Percentiles rank a stretch among this genome's conserved stretches.
These are phyloP conservation scores for Aspergillus sclerotialis DNA, from an alignment of 2,329 filamentous ascomycete species.

Conservation along the genomic window DNA sequence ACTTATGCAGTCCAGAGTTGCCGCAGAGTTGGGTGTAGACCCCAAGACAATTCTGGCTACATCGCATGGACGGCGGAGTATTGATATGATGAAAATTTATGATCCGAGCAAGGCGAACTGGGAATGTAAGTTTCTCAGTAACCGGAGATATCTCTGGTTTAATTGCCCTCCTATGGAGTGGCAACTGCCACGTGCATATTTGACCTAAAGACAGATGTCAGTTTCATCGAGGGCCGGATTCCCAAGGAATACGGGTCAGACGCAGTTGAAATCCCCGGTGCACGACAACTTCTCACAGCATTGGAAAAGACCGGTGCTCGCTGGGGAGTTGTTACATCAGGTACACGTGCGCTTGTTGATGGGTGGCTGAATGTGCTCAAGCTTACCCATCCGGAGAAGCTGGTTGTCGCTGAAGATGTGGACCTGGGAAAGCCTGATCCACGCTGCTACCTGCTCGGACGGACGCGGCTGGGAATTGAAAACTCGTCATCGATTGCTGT, in stretches of 20 bases:
- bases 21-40: slow-evolving; percentile 73
- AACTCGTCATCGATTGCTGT: slow-evolving; percentile 58
- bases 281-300: slow-evolving; percentile 60
- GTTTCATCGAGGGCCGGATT: slow-evolving; percentile 67
- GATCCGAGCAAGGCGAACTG: slow-evolving; percentile 81
- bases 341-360: slow-evolving; percentile 57
- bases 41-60: slow-evolving; percentile 80
- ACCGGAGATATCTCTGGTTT: slow-evolving; percentile 2
- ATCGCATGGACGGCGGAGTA: slow-evolving; percentile 82
- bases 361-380: slow-evolving; percentile 65
- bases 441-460: slow-evolving; percentile 63
- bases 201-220: slow-evolving; percentile 58
- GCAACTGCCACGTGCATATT: neutral
- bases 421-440: slow-evolving; percentile 71
- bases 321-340: slow-evolving; percentile 81
- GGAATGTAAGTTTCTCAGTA: slow-evolving; percentile 65
- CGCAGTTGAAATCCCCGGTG: slow-evolving; percentile 80
- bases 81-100: slow-evolving; percentile 74
- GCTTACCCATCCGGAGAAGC: slow-evolving; percentile 57
- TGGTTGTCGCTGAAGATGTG: slow-evolving; percentile 72
- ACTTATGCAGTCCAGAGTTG: too few relatives aligned
- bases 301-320: slow-evolving; percentile 58
- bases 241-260: slow-evolving; percentile 70
- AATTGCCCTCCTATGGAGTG: neutral
- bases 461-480: slow-evolving; percentile 49